phyloP scores from a whole-genome alignment of 23 red algal genomes.

The Chondrus crispus region DNA sequence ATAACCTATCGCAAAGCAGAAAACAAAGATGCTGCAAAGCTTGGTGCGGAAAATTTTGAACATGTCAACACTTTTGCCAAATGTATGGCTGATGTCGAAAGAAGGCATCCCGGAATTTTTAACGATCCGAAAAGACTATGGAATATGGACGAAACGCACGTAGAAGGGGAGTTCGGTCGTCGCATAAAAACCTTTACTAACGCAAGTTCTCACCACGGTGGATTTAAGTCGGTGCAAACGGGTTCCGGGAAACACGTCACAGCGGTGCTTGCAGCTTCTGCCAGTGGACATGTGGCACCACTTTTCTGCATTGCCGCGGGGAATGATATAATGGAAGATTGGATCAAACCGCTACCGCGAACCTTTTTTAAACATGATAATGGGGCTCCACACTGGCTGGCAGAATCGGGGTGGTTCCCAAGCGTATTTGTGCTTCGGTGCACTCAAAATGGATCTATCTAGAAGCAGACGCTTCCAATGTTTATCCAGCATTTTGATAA shows the following conservation, averaged over 20 bases:
- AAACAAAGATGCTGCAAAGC: not conserved
- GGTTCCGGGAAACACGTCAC: not conserved
- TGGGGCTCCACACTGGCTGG: not conserved
- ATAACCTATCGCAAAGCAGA: not conserved
- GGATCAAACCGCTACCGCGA: not conserved
- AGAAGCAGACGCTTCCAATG: not conserved
- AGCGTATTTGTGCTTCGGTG: not conserved
- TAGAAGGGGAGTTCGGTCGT: not conserved
- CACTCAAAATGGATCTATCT: not conserved
- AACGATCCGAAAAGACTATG: not conserved
- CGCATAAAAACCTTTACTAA: not conserved
- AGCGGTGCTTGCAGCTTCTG: not conserved
- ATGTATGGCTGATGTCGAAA: not conserved
- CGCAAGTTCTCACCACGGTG: not conserved
- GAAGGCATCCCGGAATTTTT: not conserved
- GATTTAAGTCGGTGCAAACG: not conserved
- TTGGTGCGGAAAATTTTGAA: not conserved
- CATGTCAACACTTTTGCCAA: not conserved
- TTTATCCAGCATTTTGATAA: not conserved
- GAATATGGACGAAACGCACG: slow-evolving; percentile 23
- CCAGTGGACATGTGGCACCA: not conserved
- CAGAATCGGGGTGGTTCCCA: not conserved
- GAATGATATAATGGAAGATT: not conserved
- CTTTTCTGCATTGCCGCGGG: slow-evolving; percentile 3
- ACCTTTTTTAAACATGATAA: not conserved